These are phyloP conservation scores for Metschnikowia kunwiensis DNA, from an alignment of 805 yeast species.

Conservation along the genomic window DNA sequence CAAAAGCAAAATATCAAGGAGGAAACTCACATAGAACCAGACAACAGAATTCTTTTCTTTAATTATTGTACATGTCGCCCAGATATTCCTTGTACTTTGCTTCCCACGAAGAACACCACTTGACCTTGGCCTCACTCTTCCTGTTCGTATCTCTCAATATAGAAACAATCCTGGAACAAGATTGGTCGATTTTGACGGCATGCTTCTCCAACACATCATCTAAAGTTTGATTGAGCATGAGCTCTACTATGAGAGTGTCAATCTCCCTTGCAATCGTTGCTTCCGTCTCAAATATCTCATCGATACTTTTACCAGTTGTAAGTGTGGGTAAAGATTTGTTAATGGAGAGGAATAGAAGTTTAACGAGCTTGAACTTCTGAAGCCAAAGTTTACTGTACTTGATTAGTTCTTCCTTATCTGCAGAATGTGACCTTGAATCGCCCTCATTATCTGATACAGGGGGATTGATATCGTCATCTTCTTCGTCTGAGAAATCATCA, in stretches of 20 bases:
- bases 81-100: conserved; percentile 36
- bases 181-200: conserved; percentile 24
- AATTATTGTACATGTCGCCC: conserved; percentile 18
- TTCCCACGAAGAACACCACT: conserved; percentile 57
- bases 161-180: conserved; percentile 30
- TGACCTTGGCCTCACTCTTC: conserved; percentile 49
- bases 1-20: too few relatives aligned
- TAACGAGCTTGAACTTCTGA: conserved; percentile 52
- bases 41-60: too few relatives aligned
- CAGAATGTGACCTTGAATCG: conserved; percentile 8
- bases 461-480: conserved; percentile 22
- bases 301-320: conserved; percentile 43
- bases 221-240: conserved; percentile 47
- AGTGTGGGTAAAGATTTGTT: conserved; percentile 53
- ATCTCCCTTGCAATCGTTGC: conserved; percentile 41
- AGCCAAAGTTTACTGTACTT: conserved; percentile 49
- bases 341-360: conserved; percentile 55
- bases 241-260: conserved; percentile 58
- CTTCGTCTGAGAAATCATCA: conserved; percentile 31
- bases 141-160: conserved; percentile 47
- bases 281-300: conserved; percentile 45
- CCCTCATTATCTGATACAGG: conserved; percentile 22
- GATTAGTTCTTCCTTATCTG: conserved; percentile 27
- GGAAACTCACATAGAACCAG: too few relatives aligned
- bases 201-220: conserved; percentile 32